These are phyloP conservation scores for Eleusine indica DNA, from an alignment of 176 grass and related monocot species.

Conservation along the genomic window DNA sequence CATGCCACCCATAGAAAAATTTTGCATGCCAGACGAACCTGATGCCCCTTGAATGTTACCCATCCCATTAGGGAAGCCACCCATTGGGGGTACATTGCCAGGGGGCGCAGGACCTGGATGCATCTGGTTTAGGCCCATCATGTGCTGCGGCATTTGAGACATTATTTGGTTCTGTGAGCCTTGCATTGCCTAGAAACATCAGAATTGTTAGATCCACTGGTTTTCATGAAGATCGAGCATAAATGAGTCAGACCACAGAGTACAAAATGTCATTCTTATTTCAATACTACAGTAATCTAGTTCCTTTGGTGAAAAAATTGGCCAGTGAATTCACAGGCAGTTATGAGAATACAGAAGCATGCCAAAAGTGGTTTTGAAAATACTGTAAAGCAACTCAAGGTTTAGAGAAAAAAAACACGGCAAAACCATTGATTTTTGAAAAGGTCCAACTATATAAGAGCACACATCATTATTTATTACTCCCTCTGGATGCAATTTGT, in stretches of 20 bases:
- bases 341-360: background rate
- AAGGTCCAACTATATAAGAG: background rate
- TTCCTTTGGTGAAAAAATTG: conserved; percentile 3
- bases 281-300: background rate
- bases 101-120: conserved; percentile 53
- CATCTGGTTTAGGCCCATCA: conserved; percentile 81
- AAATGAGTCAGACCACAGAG: background rate
- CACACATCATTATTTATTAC: background rate
- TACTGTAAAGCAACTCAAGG: background rate
- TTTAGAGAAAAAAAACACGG: background rate
- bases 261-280: conserved; percentile 1
- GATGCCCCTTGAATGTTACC: conserved; percentile 65
- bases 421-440: background rate
- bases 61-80: conserved; percentile 78
- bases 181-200: conserved; percentile 65
- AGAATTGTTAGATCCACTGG: conserved; percentile 7
- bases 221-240: background rate
- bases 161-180: conserved; percentile 79
- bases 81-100: conserved; percentile 70
- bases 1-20: conserved; percentile 75
- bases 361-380: background rate
- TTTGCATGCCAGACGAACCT: conserved; percentile 66
- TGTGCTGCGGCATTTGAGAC: conserved; percentile 77
- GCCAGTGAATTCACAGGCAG: background rate
- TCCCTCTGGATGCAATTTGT: too few species aligned